Base-by-base conservation (phyloP, 2,329 filamentous ascomycete genomes). In the Fusarium mexicanum region DNA sequence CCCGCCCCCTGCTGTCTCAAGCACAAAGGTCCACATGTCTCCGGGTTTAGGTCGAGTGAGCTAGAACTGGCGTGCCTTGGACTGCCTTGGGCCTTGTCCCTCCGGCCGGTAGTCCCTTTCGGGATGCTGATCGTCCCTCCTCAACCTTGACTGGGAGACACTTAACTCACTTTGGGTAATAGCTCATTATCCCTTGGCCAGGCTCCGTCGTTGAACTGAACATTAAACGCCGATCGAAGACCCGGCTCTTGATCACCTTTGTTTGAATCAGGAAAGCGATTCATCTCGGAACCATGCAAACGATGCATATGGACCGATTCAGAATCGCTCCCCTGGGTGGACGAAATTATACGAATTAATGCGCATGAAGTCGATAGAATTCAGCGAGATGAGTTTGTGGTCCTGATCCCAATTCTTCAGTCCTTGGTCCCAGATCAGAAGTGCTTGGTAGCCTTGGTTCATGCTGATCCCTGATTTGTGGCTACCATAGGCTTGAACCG, bases 161-260 rank as follows among this genome's bases (percentile, higher is more conserved):
- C 77, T 79, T 78, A 71, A 61, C 69, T 78, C 67, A 63, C 64
- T 78, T 78, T 73, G 69, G 74, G 69, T 37, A 68, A 76, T 66
- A 60, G 64, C 61, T 66, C 64, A 59, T 64, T 74, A 57, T 72
- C 62, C 61, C 71, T 75, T 46, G 47, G 59, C 74, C 53, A 75
- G 60, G 71, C 50, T 72, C 62, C 47, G 46, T 72, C 64, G 61
- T 64, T 76, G 69, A 69, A 70, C 53, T 62, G 65, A 65, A 75
- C 65, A 68, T 68, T 67, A 72, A 70, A 75, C 80, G 79, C 79
- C 79, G 79, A 78, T 80, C 80, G 77, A 79, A 68, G 75, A 76
- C 77, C 77, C 77, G 79, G 79, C 63, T 74, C 78, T 78, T 77
- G 68, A 57, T 61, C 71, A 74, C 60, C 43, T 75, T 69, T 73